Evolutionary conservation across 768 basidiomycete genomes (phyloP), one percentile per base, ranked within the genome.

Genomic region (Coprinopsis sp.): DNA sequence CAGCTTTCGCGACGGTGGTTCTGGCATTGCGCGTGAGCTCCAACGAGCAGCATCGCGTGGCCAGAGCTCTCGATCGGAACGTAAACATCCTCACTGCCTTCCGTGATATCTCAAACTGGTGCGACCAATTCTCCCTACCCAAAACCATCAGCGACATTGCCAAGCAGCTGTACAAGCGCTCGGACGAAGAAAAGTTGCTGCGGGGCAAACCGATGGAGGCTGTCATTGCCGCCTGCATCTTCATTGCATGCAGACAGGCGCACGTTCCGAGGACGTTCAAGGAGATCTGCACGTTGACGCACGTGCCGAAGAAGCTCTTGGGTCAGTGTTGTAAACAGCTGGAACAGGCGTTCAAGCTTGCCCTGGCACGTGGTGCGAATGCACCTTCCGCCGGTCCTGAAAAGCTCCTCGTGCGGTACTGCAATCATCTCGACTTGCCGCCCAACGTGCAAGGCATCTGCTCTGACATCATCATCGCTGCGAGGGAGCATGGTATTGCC

Each of bases 141-240:
- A 91, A 91, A 66, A 88, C 84, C 25, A 94, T 97, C 62, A 84
- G 84, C 77, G 91, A 96, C 60, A 92, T 92, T 51, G 93, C 93
- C 39, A 96, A 97, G 66, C 93, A 96, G 69, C 74, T 97, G 7
- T 98, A 94, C 75, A 96, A 95, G 68, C 88, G 94, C 36, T 90
- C 91, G 16, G 92, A 96, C 65, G 95, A 97, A 65, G 93, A 95
- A 64, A 91, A 92, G 62, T 76, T 94, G 19, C 74, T 95, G 3
- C 85, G 88, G 37, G 91, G 91, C 27, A 97, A 97, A 64, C 87
- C 87, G 2, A 77, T 91, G 53, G 87, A 93, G 49, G 93, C 93
- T 4, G 84, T 96, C 60, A 91, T 96, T 52, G 95, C 95, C 23
- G 94, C 95, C 1, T 97, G 95, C 67, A 94, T 98, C 60, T 96